phyloP scores from a whole-genome alignment of 257 asterid species.

The Echium plantagineum region DNA sequence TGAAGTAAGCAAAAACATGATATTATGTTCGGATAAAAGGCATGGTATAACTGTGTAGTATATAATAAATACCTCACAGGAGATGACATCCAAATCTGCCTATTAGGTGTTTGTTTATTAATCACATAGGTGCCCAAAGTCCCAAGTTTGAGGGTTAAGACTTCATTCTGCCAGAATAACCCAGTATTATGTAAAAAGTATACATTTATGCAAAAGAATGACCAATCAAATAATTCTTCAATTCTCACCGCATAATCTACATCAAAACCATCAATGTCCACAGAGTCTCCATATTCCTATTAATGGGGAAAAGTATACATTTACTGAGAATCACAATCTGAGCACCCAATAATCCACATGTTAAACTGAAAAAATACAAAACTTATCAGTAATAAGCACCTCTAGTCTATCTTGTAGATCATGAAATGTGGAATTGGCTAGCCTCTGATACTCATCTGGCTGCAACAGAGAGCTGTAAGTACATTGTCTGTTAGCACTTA shows the following conservation, averaged over 20 bases:
- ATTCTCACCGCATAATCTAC: slow-evolving; percentile 79
- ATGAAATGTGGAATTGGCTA: slow-evolving; percentile 77
- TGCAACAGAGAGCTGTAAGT: slow-evolving; percentile 47
- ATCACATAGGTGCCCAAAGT: slow-evolving; percentile 78
- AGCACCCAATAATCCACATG: background rate
- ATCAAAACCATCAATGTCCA: slow-evolving; percentile 72
- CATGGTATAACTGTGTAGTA: background rate
- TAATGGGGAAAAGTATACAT: slow-evolving; percentile 7
- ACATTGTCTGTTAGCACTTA: background rate
- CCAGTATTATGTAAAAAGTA: slow-evolving; percentile 7
- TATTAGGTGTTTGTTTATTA: slow-evolving; percentile 87
- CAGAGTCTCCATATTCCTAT: slow-evolving; percentile 77
- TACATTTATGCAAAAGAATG: background rate
- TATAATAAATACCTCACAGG: slow-evolving; percentile 62
- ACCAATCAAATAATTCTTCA: background rate
- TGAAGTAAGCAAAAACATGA: too few species aligned
- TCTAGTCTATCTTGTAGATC: slow-evolving; percentile 72
- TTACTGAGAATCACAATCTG: background rate
- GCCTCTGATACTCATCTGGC: slow-evolving; percentile 68
- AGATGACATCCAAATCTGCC: slow-evolving; percentile 97
- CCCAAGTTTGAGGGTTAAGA: slow-evolving; percentile 82
- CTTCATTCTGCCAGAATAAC: slow-evolving; percentile 59
- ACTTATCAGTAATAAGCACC: slow-evolving; percentile 23
- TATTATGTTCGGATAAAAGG: too few species aligned
- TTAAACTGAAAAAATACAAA: too few species aligned